Percentiles rank a stretch among this genome's conserved stretches.
Conservation (phyloP, 192 early-diverging fungal species). For the Rhizophagus sp. region DNA sequence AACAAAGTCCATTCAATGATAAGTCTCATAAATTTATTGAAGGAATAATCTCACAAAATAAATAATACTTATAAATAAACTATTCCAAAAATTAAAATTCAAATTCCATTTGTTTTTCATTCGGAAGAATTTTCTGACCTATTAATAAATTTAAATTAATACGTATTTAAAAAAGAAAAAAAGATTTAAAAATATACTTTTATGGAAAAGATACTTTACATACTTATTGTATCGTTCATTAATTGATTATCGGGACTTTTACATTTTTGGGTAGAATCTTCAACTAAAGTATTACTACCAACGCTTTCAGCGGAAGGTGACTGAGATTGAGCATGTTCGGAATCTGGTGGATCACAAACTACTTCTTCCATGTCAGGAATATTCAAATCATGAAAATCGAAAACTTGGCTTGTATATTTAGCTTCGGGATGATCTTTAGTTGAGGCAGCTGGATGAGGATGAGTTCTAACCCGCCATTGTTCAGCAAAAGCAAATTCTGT, state of each 20-base stretch:
- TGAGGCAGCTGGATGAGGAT: neutral
- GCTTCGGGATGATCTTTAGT: neutral
- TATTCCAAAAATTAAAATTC: neutral
- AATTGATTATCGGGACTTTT: neutral
- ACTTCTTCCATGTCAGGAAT: neutral
- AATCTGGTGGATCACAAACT: neutral
- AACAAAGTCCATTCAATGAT: no score
- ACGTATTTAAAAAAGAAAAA: neutral
- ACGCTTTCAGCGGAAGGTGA: neutral
- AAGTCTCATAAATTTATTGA: no score
- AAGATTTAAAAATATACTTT: neutral
- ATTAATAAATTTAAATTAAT: neutral
- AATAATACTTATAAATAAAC: neutral
- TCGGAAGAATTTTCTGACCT: neutral
- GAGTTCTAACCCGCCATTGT: neutral
- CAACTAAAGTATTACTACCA: neutral
- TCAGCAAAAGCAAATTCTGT: constrained; percentile 9
- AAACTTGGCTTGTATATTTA: constrained; percentile 3
- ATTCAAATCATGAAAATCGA: constrained; percentile 4
- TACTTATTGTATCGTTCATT: neutral
- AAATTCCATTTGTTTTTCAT: neutral
- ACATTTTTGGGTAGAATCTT: no score
- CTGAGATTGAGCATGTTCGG: neutral
- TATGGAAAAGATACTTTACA: neutral
- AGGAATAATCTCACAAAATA: neutral